Conservation (phyloP, 2,329 filamentous ascomycete genomes). For the Taxawa tesnikishii region DNA sequence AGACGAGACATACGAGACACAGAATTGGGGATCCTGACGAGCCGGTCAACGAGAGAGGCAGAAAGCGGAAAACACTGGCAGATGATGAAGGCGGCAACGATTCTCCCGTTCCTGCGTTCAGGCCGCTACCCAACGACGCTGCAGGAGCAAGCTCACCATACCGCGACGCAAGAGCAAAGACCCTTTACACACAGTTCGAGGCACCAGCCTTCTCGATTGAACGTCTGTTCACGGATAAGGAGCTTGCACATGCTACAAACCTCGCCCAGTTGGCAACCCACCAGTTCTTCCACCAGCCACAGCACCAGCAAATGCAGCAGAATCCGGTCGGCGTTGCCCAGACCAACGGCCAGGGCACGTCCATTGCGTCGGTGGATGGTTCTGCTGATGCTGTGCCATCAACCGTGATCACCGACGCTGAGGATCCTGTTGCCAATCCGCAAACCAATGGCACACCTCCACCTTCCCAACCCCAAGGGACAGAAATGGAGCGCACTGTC, state of each 20-base stretch:
- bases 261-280: constrained; percentile 47
- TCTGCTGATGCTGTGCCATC: constrained; percentile 13
- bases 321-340: constrained; percentile 5
- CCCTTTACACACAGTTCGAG: constrained; percentile 42
- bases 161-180: constrained; percentile 40
- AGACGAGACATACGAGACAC: constrained; percentile 50
- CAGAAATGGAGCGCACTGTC: constrained; percentile 49
- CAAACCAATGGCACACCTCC: constrained; percentile 16
- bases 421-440: constrained; percentile 10
- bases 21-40: constrained; percentile 21
- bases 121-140: constrained; percentile 29
- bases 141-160: constrained; percentile 35
- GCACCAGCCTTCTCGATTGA: constrained; percentile 49
- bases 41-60: constrained; percentile 33
- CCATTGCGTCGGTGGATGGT: constrained; percentile 17
- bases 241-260: constrained; percentile 49
- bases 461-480: constrained; percentile 14
- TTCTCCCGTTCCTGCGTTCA: constrained; percentile 41
- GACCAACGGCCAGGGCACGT: constrained; percentile 7
- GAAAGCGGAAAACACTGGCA: constrained; percentile 44
- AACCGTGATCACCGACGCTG: constrained; percentile 11
- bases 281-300: constrained; percentile 42
- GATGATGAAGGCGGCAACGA: constrained; percentile 47
- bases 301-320: constrained; percentile 9
- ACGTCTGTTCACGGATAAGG: constrained; percentile 55